A percentile compares a stretch with the other conserved stretches of the same genome.
Evolutionary conservation across 441 rosid species (phyloP).

Genomic region (Rhodomyrtus psidioides): DNA sequence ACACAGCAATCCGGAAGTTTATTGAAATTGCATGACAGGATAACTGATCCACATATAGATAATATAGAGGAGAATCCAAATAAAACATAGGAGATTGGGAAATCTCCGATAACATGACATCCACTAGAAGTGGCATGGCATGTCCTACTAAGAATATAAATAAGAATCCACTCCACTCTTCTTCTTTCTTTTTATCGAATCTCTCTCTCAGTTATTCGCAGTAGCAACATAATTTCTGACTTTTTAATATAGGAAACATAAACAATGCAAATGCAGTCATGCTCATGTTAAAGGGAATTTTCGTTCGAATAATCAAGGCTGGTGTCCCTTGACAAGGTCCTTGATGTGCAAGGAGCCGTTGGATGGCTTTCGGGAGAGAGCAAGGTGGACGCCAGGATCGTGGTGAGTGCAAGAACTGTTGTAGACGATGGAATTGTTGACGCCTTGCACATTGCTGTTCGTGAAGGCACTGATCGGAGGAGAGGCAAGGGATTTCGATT

Average conservation of each 20-base stretch:
- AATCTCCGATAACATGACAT: background rate
- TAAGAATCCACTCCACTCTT: background rate
- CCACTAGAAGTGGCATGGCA: background rate
- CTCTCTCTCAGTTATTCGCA: background rate
- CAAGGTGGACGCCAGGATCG: constrained; percentile 73
- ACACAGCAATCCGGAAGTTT: background rate
- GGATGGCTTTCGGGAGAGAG: constrained; percentile 36
- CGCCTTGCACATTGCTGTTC: constrained; percentile 78
- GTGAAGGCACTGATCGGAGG: constrained; percentile 32
- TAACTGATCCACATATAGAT: background rate
- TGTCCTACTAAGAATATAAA: background rate
- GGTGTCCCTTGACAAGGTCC: constrained; percentile 32
- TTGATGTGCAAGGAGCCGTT: constrained; percentile 24
- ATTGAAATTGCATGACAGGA: background rate
- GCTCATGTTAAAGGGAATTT: background rate
- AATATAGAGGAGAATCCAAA: background rate
- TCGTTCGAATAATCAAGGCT: background rate
- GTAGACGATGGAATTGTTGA: constrained; percentile 64
- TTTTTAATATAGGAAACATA: background rate
- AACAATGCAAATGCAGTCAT: background rate
- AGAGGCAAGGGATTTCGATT: constrained; percentile 8
- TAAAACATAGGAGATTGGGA: background rate
- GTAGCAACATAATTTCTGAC: background rate
- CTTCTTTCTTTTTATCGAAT: background rate
- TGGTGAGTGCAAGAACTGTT: constrained; percentile 46